Base-by-base conservation (phyloP, 805 yeast genomes). In the Kregervanrija pseudodelftensis region DNA sequence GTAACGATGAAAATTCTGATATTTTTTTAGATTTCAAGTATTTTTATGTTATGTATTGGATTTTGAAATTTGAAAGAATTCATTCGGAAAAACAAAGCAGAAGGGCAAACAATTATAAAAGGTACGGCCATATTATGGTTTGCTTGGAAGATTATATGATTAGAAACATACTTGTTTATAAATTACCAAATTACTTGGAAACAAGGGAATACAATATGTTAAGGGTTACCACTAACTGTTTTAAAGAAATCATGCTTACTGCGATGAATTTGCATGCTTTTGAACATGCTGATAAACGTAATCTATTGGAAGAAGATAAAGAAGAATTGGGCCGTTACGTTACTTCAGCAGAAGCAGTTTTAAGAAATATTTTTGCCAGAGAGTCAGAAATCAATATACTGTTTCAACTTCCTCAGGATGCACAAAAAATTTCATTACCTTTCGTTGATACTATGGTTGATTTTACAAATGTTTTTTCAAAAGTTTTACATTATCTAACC, bases 11-110 rank as follows among this genome's bases (percentile, higher is more conserved):
- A 34, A 28, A 58, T 44, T 14, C 48, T 16, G 61, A 56, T 49
- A 43, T 60, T 50, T 56, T 58, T 17, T 43, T 59, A 15, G 57
- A 57, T 28, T 61, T 61, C 41, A 78, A 77, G 38, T 89, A 74
- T 56, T 73, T 85, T 36, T 69, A 76, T 46, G 66, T 85, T 5
- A 65, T 75, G 5, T 70, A 86, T 1, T 91, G 97, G 96, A 82
- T 88, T 53, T 66, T 88, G 40, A 73, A 73, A 32, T 87, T 78
- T 47, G 87, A 84, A 53, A 66, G 83, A 15, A 63, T 56, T 7
- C 55, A 67, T 47, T 17, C 34, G 7, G 58, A 66, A 33, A 56
- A 61, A 17, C 37, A 42, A 22, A 44, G 55, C 0, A 22, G n/a
- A 10, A 64, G 65, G 30, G 62, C 59, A 8, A 58, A 62, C 4